Base-by-base conservation (phyloP, 257 asterid genomes). In the Nicotiana undulata region DNA sequence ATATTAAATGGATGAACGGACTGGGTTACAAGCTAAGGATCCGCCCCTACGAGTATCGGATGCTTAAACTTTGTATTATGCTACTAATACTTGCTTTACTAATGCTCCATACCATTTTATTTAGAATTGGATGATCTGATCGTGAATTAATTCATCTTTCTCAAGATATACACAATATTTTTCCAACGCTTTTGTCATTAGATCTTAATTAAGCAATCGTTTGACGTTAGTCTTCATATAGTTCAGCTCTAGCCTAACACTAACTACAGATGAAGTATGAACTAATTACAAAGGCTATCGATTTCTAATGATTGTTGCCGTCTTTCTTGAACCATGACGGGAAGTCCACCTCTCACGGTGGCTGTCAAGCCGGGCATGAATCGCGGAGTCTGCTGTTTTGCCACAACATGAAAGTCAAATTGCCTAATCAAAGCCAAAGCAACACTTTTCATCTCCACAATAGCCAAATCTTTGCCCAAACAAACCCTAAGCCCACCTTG, bases 331-430 rank as follows among this genome's bases (percentile, higher is more conserved):
- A 90, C 86, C 29, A 79, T 9, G 13, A 87, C 86, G 0, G 88
- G 91, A 75, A 90, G 86, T 6, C 92, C 94, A 29, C 90, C 92
- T 75, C 85, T 84, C 1, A 90, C 28, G 7, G 88, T 87, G 22
- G 92, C 94, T 17, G 92, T 90, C 59, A 90, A 37, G 0, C 92
- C 94, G 4, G 91, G 90, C 84, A 75, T 51, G 85, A 88, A 90
- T 49, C 79, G 75, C 2, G 86, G 91, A 0, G 70, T 28, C n/a
- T 81, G 53, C 9, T 17, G 44, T 1, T 28, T 63, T 10, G 77
- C 22, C 15, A 53, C 66, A 20, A 83, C 76, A 56, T 85, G 63
- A 26, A 90, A 9, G 53, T 90, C 87, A 60, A 90, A 89, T 75
- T 82, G 75, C 77, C 92, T 83, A 20, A 90, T 81, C 63, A 90